phyloP scores from a whole-genome alignment of 2,329 filamentous ascomycete genomes.

The Lojkania enalia region DNA sequence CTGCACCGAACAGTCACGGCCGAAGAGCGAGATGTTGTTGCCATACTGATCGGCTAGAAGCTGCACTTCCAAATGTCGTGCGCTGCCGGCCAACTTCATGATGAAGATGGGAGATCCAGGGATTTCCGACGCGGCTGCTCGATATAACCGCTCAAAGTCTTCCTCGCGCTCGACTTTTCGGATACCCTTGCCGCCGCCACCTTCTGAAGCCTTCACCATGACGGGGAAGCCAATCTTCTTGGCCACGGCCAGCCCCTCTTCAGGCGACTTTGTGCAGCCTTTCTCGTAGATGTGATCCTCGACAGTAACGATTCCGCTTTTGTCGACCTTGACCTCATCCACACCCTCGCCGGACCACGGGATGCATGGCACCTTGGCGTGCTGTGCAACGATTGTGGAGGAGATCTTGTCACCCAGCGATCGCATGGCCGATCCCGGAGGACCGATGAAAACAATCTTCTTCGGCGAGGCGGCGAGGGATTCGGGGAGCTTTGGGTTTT shows the following conservation, averaged over 20 bases:
- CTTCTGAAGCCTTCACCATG: constrained; percentile 99
- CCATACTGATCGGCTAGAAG: constrained; percentile 97
- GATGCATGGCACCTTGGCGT: constrained; percentile 94
- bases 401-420: constrained; percentile 99
- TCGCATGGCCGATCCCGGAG: constrained; percentile 96
- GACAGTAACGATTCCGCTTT: constrained; percentile 88
- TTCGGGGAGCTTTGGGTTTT: constrained; percentile 97
- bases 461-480: constrained; percentile 93
- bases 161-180: constrained; percentile 88
- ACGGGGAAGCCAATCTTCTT: constrained; percentile 94
- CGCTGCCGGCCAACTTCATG: constrained; percentile 98
- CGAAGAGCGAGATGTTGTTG: constrained; percentile 99
- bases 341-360: constrained; percentile 99
- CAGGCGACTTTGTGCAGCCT: constrained; percentile 85
- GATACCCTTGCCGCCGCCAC: constrained; percentile 98
- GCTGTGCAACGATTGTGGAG: constrained; percentile 97
- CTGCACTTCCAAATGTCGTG: constrained; percentile 95
- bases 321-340: constrained; percentile 75
- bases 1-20: constrained; percentile 98
- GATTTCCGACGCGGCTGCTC: constrained; percentile 94
- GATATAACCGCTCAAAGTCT: constrained; percentile 84
- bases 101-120: constrained; percentile 99
- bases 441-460: constrained; percentile 99
- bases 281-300: constrained; percentile 81
- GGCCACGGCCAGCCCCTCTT: constrained; percentile 87